Base-by-base conservation (phyloP, 2,329 filamentous ascomycete species). In the Colletotrichum acutatum region DNA sequence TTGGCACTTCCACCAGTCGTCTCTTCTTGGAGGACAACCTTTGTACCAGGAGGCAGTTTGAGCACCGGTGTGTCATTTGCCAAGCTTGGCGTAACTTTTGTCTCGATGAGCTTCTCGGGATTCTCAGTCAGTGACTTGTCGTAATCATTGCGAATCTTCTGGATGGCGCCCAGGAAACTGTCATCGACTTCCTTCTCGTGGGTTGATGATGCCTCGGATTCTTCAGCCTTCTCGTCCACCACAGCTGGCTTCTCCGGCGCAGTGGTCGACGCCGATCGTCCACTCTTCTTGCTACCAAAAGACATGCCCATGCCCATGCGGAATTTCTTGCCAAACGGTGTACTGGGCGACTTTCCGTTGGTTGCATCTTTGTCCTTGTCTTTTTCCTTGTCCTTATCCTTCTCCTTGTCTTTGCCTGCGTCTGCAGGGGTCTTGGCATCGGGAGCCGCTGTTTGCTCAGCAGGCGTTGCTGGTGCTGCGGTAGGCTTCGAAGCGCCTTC, bases 261-360 rank as follows among this genome's bases (percentile, higher is more conserved):
- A 30, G 89, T 90, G 0, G 90, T 89, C 4, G 92, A 92, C 4
- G 88, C 86, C 2, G 92, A 92, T 19, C 94, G 90, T 14, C 91
- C 91, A 16, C 96, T 87, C 82, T 97, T 98, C 86, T 97, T 98
- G 78, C 92, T 93, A 76, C 92, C 92, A 78, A 96, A 95, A 0
- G 92, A 91, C 75, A 78, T 78, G 74, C 87, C 89, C 90, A 94
- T 93, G 57, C 93, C 91, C 74, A 77, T 78, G 60, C 93, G 91
- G 82, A 97, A 95, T 78, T 94, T 94, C 84, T 95, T 97, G 56
- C 93, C 91, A 80, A 97, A 97, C 6, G 94, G 85, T 2, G 89
- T 92, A 68, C 86, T 84, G 5, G 85, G 84, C 2, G 86, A 84
- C 77, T 94, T 93, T 14, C 86, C 84, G 68, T 87, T 92, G 24